Base-by-base conservation (phyloP, 2,329 filamentous ascomycete genomes). In the Diaporthe longicolla region DNA sequence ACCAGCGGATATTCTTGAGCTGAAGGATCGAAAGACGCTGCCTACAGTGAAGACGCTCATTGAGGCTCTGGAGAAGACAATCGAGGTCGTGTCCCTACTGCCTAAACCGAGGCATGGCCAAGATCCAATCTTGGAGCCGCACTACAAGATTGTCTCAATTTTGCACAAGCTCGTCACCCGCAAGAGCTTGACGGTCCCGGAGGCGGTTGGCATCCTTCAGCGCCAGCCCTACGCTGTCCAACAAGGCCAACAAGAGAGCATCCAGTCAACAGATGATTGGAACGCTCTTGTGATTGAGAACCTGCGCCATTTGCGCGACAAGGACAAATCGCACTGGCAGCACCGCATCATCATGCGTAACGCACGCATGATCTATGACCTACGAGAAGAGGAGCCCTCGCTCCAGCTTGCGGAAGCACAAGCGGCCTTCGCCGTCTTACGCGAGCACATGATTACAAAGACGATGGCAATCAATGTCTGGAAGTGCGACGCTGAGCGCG, bases 301-400 rank as follows among this genome's bases (percentile, higher is more conserved):
- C 59, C 79, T 91, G 54, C 83, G 83, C 10, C 86, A 86, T 70
- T 80, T 91, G 13, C 87, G 87, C 17, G 89, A 91, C 65, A 95
- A 95, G 75, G 95, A 98, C 83, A 97, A 97, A 85, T 93, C 94
- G 0, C 96, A 97, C 79, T 98, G 95, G 95, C 95, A 98, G 80
- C 95, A 98, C 81, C 93, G 95, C 26, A 95, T 98, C 84, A 94
- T 95, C 70, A 92, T 93, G 79, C 91, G 95, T 32, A 92, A 94
- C 79, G 87, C 90, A 1, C 85, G 84, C 45, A 89, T 92, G 26
- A 78, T 91, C 10, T 90, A 89, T 70, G 84, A 86, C 69, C 85
- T 87, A 40, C 50, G 73, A 5, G 69, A 74, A 48, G 81, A 83
- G 50, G 80, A 82, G 57, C 40, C 73, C 11, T 58, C 76, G 57